Percentiles rank a stretch among this genome's conserved stretches.
phyloP scores from a whole-genome alignment of 2,329 filamentous ascomycete species.

The Raffaelea deltoideospora region DNA sequence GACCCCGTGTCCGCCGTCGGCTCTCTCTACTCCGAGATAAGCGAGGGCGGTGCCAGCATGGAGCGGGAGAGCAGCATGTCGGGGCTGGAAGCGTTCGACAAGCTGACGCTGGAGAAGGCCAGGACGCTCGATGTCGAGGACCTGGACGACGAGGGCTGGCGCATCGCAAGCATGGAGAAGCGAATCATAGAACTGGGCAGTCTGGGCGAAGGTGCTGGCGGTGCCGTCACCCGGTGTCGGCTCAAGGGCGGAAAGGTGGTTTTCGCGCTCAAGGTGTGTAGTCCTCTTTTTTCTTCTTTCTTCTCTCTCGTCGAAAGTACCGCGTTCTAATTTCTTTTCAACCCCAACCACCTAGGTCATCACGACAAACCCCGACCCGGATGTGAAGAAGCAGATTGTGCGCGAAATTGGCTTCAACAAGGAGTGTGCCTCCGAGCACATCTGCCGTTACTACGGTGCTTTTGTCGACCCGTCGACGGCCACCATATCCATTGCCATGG shows the following conservation, averaged over 20 bases:
- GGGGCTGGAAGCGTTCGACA: constrained; percentile 62
- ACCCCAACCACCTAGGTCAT: constrained; percentile 75
- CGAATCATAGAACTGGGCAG: constrained; percentile 79
- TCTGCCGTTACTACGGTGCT: constrained; percentile 93
- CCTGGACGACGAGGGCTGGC: constrained; percentile 88
- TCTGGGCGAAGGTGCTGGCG: constrained; percentile 86
- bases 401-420: constrained; percentile 97
- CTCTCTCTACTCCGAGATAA: constrained; percentile 68
- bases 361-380: constrained; percentile 92
- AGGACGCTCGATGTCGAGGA: constrained; percentile 83
- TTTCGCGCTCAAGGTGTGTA: constrained; percentile 80
- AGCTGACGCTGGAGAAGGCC: constrained; percentile 68
- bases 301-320: too few species aligned
- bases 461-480: constrained; percentile 93
- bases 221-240: constrained; percentile 82
- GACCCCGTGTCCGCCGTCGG: constrained; percentile 83
- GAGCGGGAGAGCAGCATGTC: constrained; percentile 71
- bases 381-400: constrained; percentile 96
- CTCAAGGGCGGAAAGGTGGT: constrained; percentile 85
- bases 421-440: constrained; percentile 87
- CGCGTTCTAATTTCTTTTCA: too few species aligned
- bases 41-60: constrained; percentile 61
- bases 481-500: constrained; percentile 97
- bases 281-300: background rate
- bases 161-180: constrained; percentile 77